Evolutionary conservation across 805 yeast species (phyloP).

Genomic region (Schizosaccharomyces cryophilus): DNA sequence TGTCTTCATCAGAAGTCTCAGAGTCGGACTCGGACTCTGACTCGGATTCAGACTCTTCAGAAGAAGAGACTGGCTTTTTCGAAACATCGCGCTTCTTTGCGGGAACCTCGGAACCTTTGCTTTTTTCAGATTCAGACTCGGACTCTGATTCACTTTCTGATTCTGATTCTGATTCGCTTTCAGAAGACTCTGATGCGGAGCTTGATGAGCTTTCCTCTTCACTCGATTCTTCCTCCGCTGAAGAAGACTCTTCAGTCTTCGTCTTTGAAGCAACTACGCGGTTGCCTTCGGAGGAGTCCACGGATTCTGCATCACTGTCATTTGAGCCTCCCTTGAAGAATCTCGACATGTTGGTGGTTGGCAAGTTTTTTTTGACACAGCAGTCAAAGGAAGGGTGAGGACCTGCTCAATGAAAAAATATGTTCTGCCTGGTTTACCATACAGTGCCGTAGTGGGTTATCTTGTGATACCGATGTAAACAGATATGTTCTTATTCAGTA

Average conservation of each 20-base stretch:
- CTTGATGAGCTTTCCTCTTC: not conserved
- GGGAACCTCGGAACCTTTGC: too few relatives aligned
- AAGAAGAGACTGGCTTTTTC: too few relatives aligned
- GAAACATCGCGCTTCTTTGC: too few relatives aligned
- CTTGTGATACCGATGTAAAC: too few relatives aligned
- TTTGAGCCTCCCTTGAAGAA: conserved; percentile 45
- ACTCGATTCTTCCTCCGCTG: conserved; percentile 10
- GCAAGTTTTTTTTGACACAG: not conserved
- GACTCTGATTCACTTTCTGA: not conserved
- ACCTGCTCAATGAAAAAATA: not conserved
- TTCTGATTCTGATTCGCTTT: not conserved
- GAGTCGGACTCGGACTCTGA: not conserved
- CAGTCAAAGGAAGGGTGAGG: conserved; percentile 2
- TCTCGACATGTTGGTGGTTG: conserved; percentile 41
- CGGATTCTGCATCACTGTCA: conserved; percentile 32
- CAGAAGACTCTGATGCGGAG: not conserved
- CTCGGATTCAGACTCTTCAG: not conserved
- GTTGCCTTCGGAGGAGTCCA: conserved; percentile 31
- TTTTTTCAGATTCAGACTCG: not conserved
- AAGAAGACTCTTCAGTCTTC: conserved; percentile 15
- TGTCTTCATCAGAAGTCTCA: not conserved
- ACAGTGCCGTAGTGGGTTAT: too few relatives aligned
- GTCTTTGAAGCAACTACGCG: conserved; percentile 16
- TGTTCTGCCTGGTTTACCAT: too few relatives aligned
- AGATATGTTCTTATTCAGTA: too few relatives aligned